Conservation (phyloP, 139 green algal genomes). For the Tetradesmus lagerheimii region DNA sequence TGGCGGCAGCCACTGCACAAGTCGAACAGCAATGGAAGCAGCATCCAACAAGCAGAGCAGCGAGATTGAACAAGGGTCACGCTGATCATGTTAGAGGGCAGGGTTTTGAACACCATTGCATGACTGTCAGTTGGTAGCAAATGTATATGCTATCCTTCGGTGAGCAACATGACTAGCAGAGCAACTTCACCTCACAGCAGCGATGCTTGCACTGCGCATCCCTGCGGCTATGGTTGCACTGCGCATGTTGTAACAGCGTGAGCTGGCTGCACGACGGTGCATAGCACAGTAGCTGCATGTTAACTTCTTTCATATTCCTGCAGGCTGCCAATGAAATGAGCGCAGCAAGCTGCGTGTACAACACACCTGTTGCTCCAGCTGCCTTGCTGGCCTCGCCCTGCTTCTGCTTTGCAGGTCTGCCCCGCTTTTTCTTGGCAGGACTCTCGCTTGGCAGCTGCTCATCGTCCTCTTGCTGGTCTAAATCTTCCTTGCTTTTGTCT, state of each 20-base stretch:
- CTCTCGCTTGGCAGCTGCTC: neutral
- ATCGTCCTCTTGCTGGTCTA: neutral
- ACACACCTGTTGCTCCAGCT: neutral
- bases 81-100: too few species aligned
- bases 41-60: too few species aligned
- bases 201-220: neutral
- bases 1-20: neutral
- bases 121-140: too few species aligned
- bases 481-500: neutral
- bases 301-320: neutral
- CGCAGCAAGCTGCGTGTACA: neutral
- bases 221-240: neutral
- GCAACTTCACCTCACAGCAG: too few species aligned
- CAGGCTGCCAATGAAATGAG: neutral
- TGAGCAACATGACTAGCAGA: neutral
- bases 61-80: neutral
- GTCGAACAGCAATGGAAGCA: neutral
- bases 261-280: neutral
- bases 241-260: neutral
- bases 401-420: neutral
- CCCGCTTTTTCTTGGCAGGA: neutral
- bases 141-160: too few species aligned
- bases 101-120: too few species aligned
- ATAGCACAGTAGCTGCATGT: neutral
- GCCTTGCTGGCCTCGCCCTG: neutral